Percentiles rank a stretch among this genome's conserved stretches.
These are phyloP conservation scores for Hydrangea macrophylla DNA, from an alignment of 148 eudicot genomes.

Conservation along the genomic window DNA sequence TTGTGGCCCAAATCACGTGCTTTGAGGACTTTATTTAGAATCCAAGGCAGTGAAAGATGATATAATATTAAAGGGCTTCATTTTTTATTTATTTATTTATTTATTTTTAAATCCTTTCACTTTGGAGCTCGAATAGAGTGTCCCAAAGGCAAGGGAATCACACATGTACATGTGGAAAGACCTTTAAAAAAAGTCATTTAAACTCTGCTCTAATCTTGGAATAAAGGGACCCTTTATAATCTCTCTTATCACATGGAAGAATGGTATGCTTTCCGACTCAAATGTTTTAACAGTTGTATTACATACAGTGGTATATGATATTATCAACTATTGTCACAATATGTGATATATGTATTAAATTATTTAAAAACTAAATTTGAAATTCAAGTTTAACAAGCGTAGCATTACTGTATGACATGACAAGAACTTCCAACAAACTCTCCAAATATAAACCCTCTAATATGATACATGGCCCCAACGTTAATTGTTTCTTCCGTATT, in stretches of 20 bases:
- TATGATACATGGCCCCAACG: conserved; percentile 27
- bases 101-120: too few relatives aligned
- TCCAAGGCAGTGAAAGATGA: conserved; percentile 25
- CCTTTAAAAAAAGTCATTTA: conserved; percentile 16
- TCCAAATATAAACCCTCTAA: neutral
- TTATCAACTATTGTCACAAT: too few relatives aligned
- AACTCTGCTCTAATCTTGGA: conserved; percentile 8
- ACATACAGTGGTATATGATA: too few relatives aligned
- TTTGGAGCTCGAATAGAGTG: conserved; percentile 17
- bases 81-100: too few relatives aligned
- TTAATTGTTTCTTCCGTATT: neutral
- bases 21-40: conserved; percentile 34
- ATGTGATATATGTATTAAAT: too few relatives aligned
- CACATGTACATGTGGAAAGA: conserved; percentile 30
- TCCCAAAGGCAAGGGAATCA: conserved; percentile 28
- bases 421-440: conserved; percentile 22
- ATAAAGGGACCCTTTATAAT: conserved; percentile 20
- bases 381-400: too few relatives aligned
- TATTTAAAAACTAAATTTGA: too few relatives aligned
- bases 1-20: conserved; percentile 22
- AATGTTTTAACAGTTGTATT: too few relatives aligned
- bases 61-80: conserved; percentile 16
- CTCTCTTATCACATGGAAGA: conserved; percentile 26
- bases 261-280: too few relatives aligned
- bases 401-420: too few relatives aligned